Evolutionary conservation across 306 rosid genomes (phyloP), one percentile per base, ranked within the genome.

Genomic region (Senna siamea): DNA sequence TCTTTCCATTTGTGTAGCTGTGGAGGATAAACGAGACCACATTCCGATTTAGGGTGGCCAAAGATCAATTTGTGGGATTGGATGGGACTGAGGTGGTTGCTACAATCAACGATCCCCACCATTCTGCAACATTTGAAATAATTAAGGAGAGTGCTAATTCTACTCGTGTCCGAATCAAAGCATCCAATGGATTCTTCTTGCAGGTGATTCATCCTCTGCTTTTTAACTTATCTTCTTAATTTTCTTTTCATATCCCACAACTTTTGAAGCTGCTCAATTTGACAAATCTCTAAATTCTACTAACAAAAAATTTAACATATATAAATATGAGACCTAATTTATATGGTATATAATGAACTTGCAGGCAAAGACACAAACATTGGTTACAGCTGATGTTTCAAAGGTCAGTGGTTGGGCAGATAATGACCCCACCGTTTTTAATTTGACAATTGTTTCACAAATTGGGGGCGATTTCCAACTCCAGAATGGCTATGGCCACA

Each of bases 381-480:
- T 75, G 55, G 92, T 88, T 70, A 88, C 81, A 14, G 90, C 89
- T 34, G 93, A 92, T 80, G 83, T 66, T 76, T 76, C 73, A 35
- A 43, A 78, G 60, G 80, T 69, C 0, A 79, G 44, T 1, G 84
- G 65, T 23, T 89, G 93, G 96, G 68, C 74, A 66, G 85, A 89
- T 32, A 64, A 80, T 78, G 92, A 92, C 46, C 93, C 93, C 4
- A 76, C 93, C 1, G 79, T 92, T 64, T 88, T 92, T 72, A 53
- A 30, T 7, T 32, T 88, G 35, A 78, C 23, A 3, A 64, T 71
- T 2, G 30, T 26, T 26, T 26, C 30, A 26, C 1, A 26, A 1
- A 0, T 88, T 78, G 72, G 78, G 35, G 96, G 93, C 0, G 97
- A 92, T 55, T 92, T 81, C 82, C 93, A 92, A 60, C 59, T 92